Evolutionary conservation across 2,329 filamentous ascomycete genomes (phyloP), one percentile per base, ranked within the genome.

Genomic region (Clonostachys solani): DNA sequence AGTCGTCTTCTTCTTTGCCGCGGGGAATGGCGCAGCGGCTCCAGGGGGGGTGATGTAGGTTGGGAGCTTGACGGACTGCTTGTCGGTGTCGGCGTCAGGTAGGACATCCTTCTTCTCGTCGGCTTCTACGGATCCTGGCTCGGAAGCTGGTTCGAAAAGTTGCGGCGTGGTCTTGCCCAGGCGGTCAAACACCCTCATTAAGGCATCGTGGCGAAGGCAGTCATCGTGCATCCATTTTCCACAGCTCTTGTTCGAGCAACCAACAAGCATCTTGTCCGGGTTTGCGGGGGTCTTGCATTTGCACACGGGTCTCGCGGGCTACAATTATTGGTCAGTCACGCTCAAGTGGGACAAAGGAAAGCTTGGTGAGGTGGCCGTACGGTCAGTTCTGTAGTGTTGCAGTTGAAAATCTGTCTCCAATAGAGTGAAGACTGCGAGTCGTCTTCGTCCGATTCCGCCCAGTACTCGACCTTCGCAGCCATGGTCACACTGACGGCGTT

Each of bases 401-500:
- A 73, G 54, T 86, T 78, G 33, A 81, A 76, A 1, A 78, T 81
- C 57, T 86, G 83, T 17, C 83, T 69, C 81, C 82, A 86, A 57
- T 84, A 86, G 5, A 84, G 64, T 13, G 73, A 76, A 48, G 74
- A 69, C 49, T 81, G 75, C 1, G 80, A 72, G 54, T 84, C 78
- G 15, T 83, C 79, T 48, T 89, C 84, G 50, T 86, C 80, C 23
- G 79, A 69, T 55, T 91, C 87, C 38, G 82, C 77, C 83, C 86
- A 89, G 54, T 86, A 78, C 49, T 79, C 77, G 16, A 89, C 80
- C 6, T 72, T 69, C 2, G 85, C 78, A 41, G 69, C 69, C 23
- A 78, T 78, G 16, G 84, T 82, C 15, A 89, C 83, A 46, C 83
- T 83, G 58, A 83, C 77, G 5, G 86, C 86, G 52, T 89, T 86